Conservation (phyloP, 1,139 yeast species). For the Lodderomyces oxycetoniae region DNA sequence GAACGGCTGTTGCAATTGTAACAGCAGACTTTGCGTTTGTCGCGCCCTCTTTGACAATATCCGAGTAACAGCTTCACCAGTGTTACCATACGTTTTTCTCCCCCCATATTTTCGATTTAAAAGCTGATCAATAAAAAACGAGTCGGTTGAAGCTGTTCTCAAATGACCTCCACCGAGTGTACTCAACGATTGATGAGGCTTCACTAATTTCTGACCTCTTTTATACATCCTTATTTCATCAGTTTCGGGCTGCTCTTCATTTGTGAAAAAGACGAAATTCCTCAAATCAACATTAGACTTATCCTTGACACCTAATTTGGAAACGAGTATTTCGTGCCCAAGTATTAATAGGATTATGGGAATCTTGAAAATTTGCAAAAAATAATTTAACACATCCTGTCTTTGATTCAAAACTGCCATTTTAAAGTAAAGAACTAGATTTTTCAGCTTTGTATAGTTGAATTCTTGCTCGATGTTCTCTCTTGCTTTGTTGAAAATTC, state of each 20-base stretch:
- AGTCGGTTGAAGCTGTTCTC: constrained; percentile 35
- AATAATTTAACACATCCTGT: constrained; percentile 8
- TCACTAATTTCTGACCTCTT: constrained; percentile 6
- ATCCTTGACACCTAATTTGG: neutral
- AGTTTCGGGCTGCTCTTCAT: constrained; percentile 18
- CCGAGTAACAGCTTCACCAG: neutral
- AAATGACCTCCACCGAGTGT: constrained; percentile 25
- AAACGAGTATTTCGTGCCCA: constrained; percentile 23
- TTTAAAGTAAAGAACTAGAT: constrained; percentile 32
- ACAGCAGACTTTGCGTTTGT: neutral
- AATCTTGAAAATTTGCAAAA: constrained; percentile 25
- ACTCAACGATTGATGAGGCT: constrained; percentile 23
- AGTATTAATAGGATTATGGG: constrained; percentile 35
- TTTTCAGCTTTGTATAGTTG: constrained; percentile 37
- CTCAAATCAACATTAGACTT: constrained; percentile 22
- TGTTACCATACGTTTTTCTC: neutral
- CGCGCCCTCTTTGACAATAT: neutral
- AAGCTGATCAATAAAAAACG: constrained; percentile 31
- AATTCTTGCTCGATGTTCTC: constrained; percentile 39
- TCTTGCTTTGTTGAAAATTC: constrained; percentile 38
- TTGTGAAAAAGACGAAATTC: constrained; percentile 32
- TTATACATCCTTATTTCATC: constrained; percentile 9
- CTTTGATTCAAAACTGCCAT: constrained; percentile 17
- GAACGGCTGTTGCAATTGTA: constrained; percentile 4
- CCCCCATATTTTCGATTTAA: constrained; percentile 24